These are phyloP conservation scores for Hypoxylon sp. DNA, from an alignment of 2,329 filamentous ascomycete genomes.

Conservation along the genomic window DNA sequence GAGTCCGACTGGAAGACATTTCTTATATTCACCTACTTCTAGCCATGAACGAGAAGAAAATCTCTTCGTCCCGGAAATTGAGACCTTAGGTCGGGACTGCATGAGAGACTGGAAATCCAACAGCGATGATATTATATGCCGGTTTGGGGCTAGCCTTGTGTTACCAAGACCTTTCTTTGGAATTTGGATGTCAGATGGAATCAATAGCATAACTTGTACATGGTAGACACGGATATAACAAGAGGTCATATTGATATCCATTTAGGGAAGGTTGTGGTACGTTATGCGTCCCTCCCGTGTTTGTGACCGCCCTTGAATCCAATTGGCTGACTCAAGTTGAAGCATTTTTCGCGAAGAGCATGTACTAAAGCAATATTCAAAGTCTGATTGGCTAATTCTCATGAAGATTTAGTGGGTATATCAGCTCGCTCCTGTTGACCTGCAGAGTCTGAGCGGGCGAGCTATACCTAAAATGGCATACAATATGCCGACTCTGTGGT, in stretches of 20 bases:
- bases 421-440: neutral
- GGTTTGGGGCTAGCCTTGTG: constrained; percentile 8
- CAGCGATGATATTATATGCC: constrained; percentile 15
- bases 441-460: neutral
- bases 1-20: neutral
- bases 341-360: constrained; percentile 4
- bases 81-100: neutral
- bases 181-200: neutral
- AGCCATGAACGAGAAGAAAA: neutral
- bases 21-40: constrained; percentile 12
- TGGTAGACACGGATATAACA: neutral
- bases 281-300: neutral
- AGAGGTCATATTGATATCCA: constrained; percentile 1
- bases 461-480: constrained; percentile 13
- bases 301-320: neutral
- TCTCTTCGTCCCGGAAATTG: neutral
- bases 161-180: neutral
- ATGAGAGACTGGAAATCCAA: constrained; percentile 1
- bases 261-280: neutral
- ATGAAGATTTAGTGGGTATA: neutral
- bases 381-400: constrained; percentile 9
- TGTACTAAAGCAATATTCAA: constrained; percentile 1
- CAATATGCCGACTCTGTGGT: neutral
- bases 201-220: constrained; percentile 1
- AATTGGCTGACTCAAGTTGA: constrained; percentile 1